Evolutionary conservation across 352 stramenopile species (phyloP).

Genomic region (Thraustochytrium sp.): DNA sequence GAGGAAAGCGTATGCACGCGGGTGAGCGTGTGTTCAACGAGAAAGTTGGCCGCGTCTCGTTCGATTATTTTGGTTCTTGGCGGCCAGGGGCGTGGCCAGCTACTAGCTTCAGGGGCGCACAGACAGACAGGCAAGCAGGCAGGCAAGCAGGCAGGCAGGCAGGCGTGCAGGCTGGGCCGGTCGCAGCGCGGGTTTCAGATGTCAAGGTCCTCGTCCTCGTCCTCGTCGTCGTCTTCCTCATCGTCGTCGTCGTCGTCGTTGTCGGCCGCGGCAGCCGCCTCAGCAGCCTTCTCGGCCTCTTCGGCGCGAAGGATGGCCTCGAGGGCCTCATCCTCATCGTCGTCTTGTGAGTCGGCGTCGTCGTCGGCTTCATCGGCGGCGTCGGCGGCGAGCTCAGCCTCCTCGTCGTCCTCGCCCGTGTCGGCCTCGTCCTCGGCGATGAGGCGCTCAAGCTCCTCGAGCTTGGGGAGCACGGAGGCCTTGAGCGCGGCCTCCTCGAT

Average conservation of each 20-base stretch:
- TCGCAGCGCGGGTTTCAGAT: too few species aligned
- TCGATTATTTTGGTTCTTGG: too few species aligned
- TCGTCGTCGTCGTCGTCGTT: conserved; percentile 17
- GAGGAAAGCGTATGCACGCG: too few species aligned
- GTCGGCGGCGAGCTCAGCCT: neutral
- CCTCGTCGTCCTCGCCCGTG: conserved; percentile 45
- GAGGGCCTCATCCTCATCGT: conserved; percentile 26
- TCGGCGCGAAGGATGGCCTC: neutral
- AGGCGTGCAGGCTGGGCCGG: too few species aligned
- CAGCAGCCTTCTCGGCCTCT: conserved; percentile 28
- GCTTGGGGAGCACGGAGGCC: conserved; percentile 48
- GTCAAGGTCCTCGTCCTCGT: conserved; percentile 46
- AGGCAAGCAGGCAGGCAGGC: too few species aligned
- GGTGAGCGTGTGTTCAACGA: too few species aligned
- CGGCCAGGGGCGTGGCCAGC: too few species aligned
- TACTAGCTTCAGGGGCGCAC: too few species aligned
- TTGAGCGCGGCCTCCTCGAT: conserved; percentile 59
- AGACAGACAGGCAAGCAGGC: too few species aligned
- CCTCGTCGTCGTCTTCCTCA: conserved; percentile 41
- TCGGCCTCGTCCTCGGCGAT: conserved; percentile 68
- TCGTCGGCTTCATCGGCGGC: conserved; percentile 38
- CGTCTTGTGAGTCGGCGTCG: neutral
- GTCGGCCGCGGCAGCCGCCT: conserved; percentile 44
- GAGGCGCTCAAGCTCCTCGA: conserved; percentile 56
- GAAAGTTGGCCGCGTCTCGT: too few species aligned